phyloP scores from a whole-genome alignment of 1,139 yeast genomes.

The Saccharomyces hybrid region DNA sequence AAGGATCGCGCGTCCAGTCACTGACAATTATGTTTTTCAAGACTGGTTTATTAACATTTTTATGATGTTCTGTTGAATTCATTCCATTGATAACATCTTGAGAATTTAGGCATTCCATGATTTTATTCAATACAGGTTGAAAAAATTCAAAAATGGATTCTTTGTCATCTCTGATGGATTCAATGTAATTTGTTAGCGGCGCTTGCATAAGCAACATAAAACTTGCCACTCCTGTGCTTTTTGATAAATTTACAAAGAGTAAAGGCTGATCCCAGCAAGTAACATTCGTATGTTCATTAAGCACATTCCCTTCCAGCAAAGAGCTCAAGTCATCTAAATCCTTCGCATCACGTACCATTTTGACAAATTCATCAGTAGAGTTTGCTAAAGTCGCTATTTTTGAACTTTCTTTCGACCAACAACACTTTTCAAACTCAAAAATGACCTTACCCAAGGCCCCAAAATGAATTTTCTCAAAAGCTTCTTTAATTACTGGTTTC shows the following conservation, averaged over 20 bases:
- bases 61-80: not conserved
- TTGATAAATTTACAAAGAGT: constrained; percentile 40
- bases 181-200: constrained; percentile 53
- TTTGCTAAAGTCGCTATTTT: constrained; percentile 21
- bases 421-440: constrained; percentile 57
- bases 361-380: constrained; percentile 13
- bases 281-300: constrained; percentile 1
- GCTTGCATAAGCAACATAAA: constrained; percentile 61
- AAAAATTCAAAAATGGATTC: constrained; percentile 39
- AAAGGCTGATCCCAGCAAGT: constrained; percentile 46
- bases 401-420: constrained; percentile 50
- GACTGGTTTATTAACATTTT: constrained; percentile 26
- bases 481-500: constrained; percentile 40
- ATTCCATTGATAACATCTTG: constrained; percentile 16
- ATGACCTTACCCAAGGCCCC: constrained; percentile 74
- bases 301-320: not conserved
- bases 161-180: constrained; percentile 31
- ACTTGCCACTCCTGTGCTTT: constrained; percentile 39
- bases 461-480: constrained; percentile 49
- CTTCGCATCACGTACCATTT: constrained; percentile 13
- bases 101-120: constrained; percentile 18
- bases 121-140: constrained; percentile 37
- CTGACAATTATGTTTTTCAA: constrained; percentile 52
- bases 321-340: constrained; percentile 10
- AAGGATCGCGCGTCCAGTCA: constrained; percentile 66